Conservation (phyloP, 2,329 filamentous ascomycete species). For the Peltaster fructicola region DNA sequence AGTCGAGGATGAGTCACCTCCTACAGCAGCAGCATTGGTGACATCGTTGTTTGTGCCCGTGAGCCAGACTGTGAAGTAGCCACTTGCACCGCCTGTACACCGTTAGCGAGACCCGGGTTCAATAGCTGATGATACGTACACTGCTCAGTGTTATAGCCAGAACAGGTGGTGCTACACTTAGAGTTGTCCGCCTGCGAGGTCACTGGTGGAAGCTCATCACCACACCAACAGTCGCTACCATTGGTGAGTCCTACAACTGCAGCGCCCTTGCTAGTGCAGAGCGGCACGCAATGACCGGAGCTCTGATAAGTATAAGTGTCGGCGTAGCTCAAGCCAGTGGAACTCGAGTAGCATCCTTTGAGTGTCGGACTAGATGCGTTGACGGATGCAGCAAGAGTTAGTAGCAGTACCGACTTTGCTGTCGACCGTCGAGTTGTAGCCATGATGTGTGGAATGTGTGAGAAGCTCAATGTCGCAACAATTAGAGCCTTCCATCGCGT, state of each 20-base stretch:
- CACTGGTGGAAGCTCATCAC: conserved; percentile 45
- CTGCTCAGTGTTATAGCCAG: conserved; percentile 41
- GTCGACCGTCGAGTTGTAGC: too few species aligned
- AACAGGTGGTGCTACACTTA: conserved; percentile 49
- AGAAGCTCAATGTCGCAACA: too few species aligned
- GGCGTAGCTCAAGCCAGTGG: conserved; percentile 29
- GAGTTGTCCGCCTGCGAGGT: conserved; percentile 35
- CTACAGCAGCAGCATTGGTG: conserved; percentile 17
- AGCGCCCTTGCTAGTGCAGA: conserved; percentile 30
- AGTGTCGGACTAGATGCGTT: too few species aligned
- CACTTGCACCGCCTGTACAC: conserved; percentile 38
- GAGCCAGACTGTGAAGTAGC: conserved; percentile 33
- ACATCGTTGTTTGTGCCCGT: conserved; percentile 29
- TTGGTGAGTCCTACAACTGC: conserved; percentile 46
- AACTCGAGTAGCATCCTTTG: conserved; percentile 35
- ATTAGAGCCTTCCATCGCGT: conserved; percentile 2
- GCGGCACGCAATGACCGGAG: conserved; percentile 35
- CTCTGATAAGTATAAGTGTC: conserved; percentile 35
- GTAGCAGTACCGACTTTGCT: too few species aligned
- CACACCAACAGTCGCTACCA: conserved; percentile 54
- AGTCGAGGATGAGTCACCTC: conserved; percentile 7
- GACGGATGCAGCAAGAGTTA: conserved; percentile 3
- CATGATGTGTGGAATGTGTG: too few species aligned
- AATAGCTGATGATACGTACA: conserved; percentile 31
- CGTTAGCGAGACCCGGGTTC: conserved; percentile 23